Evolutionary conservation across 257 asterid genomes (phyloP), one percentile per base, ranked within the genome.

Genomic region (Euphrasia confusa): DNA sequence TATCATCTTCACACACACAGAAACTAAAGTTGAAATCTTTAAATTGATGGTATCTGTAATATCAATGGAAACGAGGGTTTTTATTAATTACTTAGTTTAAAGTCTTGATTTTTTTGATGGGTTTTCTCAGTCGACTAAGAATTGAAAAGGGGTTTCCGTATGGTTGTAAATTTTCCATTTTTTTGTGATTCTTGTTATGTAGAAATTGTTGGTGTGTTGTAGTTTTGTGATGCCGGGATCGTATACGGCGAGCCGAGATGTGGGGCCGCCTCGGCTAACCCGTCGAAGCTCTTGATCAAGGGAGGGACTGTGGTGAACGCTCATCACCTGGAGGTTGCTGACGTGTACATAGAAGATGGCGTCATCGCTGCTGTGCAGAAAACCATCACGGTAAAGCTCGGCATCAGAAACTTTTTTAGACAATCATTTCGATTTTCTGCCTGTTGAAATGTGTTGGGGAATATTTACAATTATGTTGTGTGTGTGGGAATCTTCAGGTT

Each of bases 251-350:
- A 61, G 61, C 68, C 78, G 35, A 71, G 65, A 14, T 81, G 95
- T 72, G 80, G 88, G 50, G 27, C 65, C 60, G 66, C 70, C 47
- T 44, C 77, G 5, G 53, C 59, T n/a, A 68, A 75, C 40, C 28
- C 84, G 56, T 61, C 88, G 4, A 92, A 81, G 82, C 83, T 92
- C 60, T 69, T 89, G 89, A 76, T 92, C 10, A 92, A 83, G 81
- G 99, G 96, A 54, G 99, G 99, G 50, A 84, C 84, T 1, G 95
- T 92, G 61, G 97, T 92, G 77, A 92, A 92, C 82, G 87, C 97
- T 71, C 91, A 92, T 68, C 91, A 79, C 76, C 90, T 83, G 74
- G 84, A 92, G 77, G 74, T 77, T 64, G 84, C 96, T 45, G 97
- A 92, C 78, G 96, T 92, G 45, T 89, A 86, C 64, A 69, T 92